Conservation (phyloP, 179 eudicot genomes). For the Monotropa hypopitys region DNA sequence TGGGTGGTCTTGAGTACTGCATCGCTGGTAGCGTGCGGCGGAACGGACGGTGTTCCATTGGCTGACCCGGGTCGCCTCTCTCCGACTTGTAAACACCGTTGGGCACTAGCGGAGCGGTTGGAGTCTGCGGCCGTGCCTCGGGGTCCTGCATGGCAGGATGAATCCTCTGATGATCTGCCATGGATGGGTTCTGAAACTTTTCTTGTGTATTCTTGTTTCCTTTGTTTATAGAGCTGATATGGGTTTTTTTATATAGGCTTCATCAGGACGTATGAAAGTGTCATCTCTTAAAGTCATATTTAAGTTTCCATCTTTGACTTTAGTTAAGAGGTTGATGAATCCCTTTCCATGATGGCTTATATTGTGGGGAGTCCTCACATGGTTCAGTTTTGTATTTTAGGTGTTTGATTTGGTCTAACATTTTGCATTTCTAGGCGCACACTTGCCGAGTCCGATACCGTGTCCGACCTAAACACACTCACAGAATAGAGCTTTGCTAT, state of each 20-base stretch:
- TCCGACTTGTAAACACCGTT: slow-evolving; percentile 33
- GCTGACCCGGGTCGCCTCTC: slow-evolving; percentile 12
- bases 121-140: slow-evolving; percentile 30
- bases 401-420: background rate
- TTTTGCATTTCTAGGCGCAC: background rate
- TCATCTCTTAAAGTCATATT: background rate
- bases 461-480: no score
- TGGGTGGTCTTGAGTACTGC: slow-evolving; percentile 37
- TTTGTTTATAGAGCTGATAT: background rate
- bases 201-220: background rate
- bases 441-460: no score
- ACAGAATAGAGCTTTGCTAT: no score
- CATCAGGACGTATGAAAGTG: background rate
- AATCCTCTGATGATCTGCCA: slow-evolving; percentile 30
- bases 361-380: background rate
- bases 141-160: slow-evolving; percentile 46
- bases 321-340: background rate
- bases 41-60: slow-evolving; percentile 17
- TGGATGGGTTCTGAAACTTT: background rate
- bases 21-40: slow-evolving; percentile 27
- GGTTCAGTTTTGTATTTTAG: background rate
- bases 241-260: slow-evolving; percentile 9
- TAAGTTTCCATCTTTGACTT: slow-evolving; percentile 5
- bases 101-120: slow-evolving; percentile 47
- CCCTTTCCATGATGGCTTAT: background rate